A percentile compares a stretch with the other conserved stretches of the same genome.
Evolutionary conservation across 1,284 basidiomycete species (phyloP).

Genomic region (Fistulina hepatica): DNA sequence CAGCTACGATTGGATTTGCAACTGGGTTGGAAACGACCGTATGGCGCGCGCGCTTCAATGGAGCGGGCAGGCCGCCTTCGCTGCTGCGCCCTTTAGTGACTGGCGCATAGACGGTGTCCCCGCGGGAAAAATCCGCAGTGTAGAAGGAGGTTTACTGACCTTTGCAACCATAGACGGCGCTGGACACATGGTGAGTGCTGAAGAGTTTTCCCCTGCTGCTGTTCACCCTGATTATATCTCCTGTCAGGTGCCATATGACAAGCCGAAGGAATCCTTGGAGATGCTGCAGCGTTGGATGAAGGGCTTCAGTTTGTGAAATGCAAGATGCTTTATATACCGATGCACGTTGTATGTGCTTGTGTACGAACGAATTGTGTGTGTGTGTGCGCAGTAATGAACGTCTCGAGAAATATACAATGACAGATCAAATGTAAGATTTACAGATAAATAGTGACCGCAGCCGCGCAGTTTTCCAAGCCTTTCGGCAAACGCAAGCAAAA

Average conservation of each 20-base stretch:
- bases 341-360: too few species aligned
- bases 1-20: constrained; percentile 65
- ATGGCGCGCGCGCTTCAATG: constrained; percentile 55
- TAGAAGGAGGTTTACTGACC: constrained; percentile 36
- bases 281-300: constrained; percentile 38
- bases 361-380: too few species aligned
- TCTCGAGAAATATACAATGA: too few species aligned
- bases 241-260: constrained; percentile 41
- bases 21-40: constrained; percentile 60
- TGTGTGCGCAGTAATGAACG: too few species aligned
- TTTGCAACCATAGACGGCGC: constrained; percentile 41
- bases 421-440: too few species aligned
- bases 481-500: too few species aligned
- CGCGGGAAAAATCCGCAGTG: constrained; percentile 37
- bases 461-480: too few species aligned
- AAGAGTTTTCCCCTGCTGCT: background rate
- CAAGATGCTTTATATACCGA: too few species aligned
- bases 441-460: too few species aligned
- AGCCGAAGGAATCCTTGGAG: constrained; percentile 36
- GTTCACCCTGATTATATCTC: constrained; percentile 1
- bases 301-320: constrained; percentile 13
- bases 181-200: constrained; percentile 41
- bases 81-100: constrained; percentile 31
- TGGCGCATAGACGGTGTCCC: constrained; percentile 38
- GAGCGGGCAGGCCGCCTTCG: constrained; percentile 46